Evolutionary conservation across 768 basidiomycete species (phyloP), one percentile per base, ranked within the genome.

Genomic region (Hypsizygus marmoreus): DNA sequence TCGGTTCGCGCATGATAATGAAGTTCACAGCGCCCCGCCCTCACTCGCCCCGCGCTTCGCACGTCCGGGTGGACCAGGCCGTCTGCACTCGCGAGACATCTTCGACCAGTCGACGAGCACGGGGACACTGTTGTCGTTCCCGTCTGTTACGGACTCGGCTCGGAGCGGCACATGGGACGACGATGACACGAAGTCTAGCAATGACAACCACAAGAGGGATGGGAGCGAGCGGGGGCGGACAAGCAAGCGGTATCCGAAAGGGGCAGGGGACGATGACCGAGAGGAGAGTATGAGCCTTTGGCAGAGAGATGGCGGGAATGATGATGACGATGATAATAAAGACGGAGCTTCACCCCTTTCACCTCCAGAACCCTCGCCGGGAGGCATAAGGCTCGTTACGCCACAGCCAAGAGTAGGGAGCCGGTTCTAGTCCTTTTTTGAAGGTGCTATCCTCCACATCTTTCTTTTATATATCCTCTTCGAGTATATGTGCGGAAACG

Each of bases 261-360:
- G 72, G n/a, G 63, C 56, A 19, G 74, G 70, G 0, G 71, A 74
- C 3, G 79, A 81, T 54, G 85, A 87, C 41, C 59, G 62, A 38
- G 85, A 86, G 45, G 85, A 87, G 65, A 81, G 79, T 43, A 60
- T 76, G 40, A 74, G 81, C 38, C 54, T 87, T 43, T 81, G 77
- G 77, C 62, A 63, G 22, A 63, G 58, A 29, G 45, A 44, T 16
- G 47, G 53, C 37, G 49, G 45, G 24, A 60, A 61, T 33, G 64
- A 61, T n/a, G 50, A 51, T 19, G 62, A 59, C 4, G 64, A 60
- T 13, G 47, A 16, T 3, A 44, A 46, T 9, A n/a, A n/a, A n/a
- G 49, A 33, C 4, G 37, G 43, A 10, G 28, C 48, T 20, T 42
- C 51, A 19, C 52, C 48, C 10, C 2, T 50, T 10, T 45, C 45